A percentile compares a stretch with the other conserved stretches of the same genome.
Conservation (phyloP, 352 stramenopile species). For the Pythium aphanidermatum region DNA sequence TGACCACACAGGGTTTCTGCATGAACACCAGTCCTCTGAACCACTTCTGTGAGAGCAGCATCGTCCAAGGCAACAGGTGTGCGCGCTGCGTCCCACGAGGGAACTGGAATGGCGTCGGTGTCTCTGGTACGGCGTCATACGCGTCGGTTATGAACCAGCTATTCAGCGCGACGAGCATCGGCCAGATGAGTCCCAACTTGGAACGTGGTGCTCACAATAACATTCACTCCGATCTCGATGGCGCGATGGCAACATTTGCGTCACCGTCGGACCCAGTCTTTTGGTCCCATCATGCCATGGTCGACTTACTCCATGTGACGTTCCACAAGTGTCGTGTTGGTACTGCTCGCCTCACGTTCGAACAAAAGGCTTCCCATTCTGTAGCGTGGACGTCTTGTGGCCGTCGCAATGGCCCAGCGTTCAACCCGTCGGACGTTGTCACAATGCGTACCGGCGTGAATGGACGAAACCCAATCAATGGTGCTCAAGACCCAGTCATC, state of each 20-base stretch:
- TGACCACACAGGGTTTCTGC: conserved; percentile 20
- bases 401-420: conserved; percentile 12
- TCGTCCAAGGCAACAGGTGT: conserved; percentile 22
- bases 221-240: conserved; percentile 35
- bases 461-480: conserved; percentile 13
- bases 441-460: conserved; percentile 24
- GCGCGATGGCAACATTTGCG: conserved; percentile 40
- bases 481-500: conserved; percentile 6
- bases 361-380: conserved; percentile 23
- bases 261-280: conserved; percentile 49
- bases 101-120: conserved; percentile 25
- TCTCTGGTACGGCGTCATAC: too few species aligned
- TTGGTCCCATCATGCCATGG: conserved; percentile 36
- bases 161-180: conserved; percentile 37
- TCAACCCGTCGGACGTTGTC: conserved; percentile 13
- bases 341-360: conserved; percentile 17
- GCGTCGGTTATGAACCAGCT: too few species aligned
- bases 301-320: conserved; percentile 43
- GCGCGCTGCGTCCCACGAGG: conserved; percentile 29
- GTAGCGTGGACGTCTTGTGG: conserved; percentile 21
- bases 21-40: conserved; percentile 22
- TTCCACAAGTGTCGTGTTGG: conserved; percentile 48
- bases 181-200: conserved; percentile 19
- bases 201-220: conserved; percentile 17
- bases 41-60: conserved; percentile 41